A percentile compares a stretch with the other conserved stretches of the same genome.
Evolutionary conservation across 148 eudicot species (phyloP).

Genomic region (Chenopodium berlandieri): DNA sequence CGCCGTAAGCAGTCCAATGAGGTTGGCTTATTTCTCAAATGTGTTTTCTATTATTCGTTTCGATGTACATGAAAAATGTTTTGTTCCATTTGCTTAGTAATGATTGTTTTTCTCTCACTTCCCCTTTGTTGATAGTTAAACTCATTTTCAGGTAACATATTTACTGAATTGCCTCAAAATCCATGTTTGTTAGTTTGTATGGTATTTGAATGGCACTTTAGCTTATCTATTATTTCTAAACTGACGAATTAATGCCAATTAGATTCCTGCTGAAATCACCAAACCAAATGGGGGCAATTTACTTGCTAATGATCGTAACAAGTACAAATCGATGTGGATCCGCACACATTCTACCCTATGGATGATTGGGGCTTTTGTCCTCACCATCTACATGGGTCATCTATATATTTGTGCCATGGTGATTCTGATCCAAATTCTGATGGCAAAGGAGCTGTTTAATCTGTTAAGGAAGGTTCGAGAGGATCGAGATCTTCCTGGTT

Average conservation of each 20-base stretch:
- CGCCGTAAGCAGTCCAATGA: slow-evolving; percentile 51
- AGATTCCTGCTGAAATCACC: slow-evolving; percentile 52
- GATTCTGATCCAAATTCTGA: slow-evolving; percentile 70
- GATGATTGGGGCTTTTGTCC: slow-evolving; percentile 70
- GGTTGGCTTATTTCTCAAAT: slow-evolving; percentile 26
- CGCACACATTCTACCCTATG: slow-evolving; percentile 71
- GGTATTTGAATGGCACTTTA: not conserved
- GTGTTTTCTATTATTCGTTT: not conserved
- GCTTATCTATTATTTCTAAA: not conserved
- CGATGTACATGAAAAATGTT: not conserved
- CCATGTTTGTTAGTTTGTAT: no score
- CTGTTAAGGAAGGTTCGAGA: slow-evolving; percentile 65
- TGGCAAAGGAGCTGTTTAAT: slow-evolving; percentile 75
- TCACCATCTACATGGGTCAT: slow-evolving; percentile 76
- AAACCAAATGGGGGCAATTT: slow-evolving; percentile 58
- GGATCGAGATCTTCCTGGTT: slow-evolving; percentile 76
- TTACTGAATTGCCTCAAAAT: not conserved
- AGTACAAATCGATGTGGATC: slow-evolving; percentile 82
- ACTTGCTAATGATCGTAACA: slow-evolving; percentile 65
- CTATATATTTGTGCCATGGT: slow-evolving; percentile 85
- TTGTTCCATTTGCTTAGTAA: not conserved
- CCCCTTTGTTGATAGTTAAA: not conserved
- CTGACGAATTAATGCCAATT: not conserved
- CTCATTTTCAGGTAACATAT: not conserved
- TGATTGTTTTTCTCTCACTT: not conserved